These are phyloP conservation scores for Pseudonitzschia multiseries DNA, from an alignment of 108 stramenopile genomes.

Conservation along the genomic window DNA sequence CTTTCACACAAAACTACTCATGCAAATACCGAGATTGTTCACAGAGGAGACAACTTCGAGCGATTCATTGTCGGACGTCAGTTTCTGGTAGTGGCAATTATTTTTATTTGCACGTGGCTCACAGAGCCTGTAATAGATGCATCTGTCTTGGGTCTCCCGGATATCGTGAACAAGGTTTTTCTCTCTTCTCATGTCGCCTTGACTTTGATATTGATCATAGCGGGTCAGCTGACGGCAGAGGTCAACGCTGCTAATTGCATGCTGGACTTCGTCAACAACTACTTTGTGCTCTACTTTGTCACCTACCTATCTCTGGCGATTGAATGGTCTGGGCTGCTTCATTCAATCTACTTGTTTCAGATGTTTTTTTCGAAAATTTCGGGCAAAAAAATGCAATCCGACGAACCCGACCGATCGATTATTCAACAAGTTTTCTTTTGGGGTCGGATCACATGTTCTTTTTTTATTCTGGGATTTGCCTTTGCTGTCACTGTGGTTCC, in stretches of 20 bases:
- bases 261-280: slow-evolving; percentile 81
- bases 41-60: slow-evolving; percentile 66
- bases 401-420: slow-evolving; percentile 41
- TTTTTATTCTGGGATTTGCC: slow-evolving; percentile 46
- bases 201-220: slow-evolving; percentile 48
- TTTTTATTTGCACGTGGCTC: slow-evolving; percentile 57
- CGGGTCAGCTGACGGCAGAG: slow-evolving; percentile 54
- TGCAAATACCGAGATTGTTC: not conserved
- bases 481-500: slow-evolving; percentile 50
- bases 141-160: slow-evolving; percentile 43
- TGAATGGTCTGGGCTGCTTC: slow-evolving; percentile 62
- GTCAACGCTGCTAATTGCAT: slow-evolving; percentile 49
- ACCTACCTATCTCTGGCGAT: slow-evolving; percentile 53
- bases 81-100: slow-evolving; percentile 58
- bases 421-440: slow-evolving; percentile 44
- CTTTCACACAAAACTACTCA: slow-evolving; percentile 33
- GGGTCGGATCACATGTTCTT: slow-evolving; percentile 42
- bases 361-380: slow-evolving; percentile 38
- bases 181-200: slow-evolving; percentile 47
- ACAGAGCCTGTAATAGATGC: slow-evolving; percentile 21
- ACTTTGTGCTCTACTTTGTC: slow-evolving; percentile 54
- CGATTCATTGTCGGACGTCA: slow-evolving; percentile 61
- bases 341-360: slow-evolving; percentile 58
- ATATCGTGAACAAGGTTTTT: slow-evolving; percentile 46
- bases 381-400: slow-evolving; percentile 53